Conservation (phyloP, 2,329 filamentous ascomycete genomes). For the Alternaria infectoria region DNA sequence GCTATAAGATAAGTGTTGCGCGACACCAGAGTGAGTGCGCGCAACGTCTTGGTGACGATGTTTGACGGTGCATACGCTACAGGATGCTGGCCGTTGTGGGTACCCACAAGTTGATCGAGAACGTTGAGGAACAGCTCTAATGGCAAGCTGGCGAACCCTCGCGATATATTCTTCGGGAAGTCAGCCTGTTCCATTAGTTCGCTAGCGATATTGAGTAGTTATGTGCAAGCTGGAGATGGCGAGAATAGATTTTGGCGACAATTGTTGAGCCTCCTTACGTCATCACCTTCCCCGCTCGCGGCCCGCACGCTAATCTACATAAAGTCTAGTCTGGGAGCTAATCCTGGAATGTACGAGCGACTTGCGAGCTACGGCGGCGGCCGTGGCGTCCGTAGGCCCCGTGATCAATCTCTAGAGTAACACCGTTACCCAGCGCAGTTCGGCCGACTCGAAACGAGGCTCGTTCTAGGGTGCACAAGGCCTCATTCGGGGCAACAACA, state of each 20-base stretch:
- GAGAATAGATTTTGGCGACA: background rate
- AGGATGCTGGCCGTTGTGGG: conserved; percentile 15
- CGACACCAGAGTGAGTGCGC: conserved; percentile 34
- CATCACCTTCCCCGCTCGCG: background rate
- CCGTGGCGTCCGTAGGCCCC: background rate
- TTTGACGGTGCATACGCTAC: conserved; percentile 29
- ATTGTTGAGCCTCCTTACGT: background rate
- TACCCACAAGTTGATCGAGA: conserved; percentile 37
- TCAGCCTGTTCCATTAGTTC: background rate
- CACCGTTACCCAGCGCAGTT: background rate
- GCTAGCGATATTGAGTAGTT: background rate
- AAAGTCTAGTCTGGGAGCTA: background rate
- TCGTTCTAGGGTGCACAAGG: background rate
- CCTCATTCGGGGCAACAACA: background rate
- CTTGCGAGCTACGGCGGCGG: background rate
- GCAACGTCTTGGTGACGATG: conserved; percentile 29
- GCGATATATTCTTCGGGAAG: background rate
- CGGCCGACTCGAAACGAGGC: background rate
- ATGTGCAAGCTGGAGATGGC: background rate
- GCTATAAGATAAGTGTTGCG: conserved; percentile 25
- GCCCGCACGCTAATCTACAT: background rate
- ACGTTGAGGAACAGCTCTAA: conserved; percentile 34
- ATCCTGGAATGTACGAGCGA: background rate
- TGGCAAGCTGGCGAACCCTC: conserved; percentile 18
- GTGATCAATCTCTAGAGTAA: background rate